A percentile compares a stretch with the other conserved stretches of the same genome.
Evolutionary conservation across 129 eudicot species (phyloP).

Genomic region (Centaurea solstitialis): DNA sequence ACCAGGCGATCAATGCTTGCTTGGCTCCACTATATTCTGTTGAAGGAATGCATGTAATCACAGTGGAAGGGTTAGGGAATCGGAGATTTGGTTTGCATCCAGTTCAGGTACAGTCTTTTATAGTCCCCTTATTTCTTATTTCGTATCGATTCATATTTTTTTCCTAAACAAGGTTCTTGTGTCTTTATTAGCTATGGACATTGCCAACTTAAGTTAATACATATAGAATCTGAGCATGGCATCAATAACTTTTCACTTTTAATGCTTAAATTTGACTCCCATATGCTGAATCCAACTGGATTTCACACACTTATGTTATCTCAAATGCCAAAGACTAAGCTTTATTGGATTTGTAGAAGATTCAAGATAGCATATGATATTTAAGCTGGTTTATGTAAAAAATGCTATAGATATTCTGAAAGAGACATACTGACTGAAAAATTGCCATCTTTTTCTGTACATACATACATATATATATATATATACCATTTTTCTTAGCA

Average conservation of each 20-base stretch:
- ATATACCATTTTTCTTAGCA: neutral
- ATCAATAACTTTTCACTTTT: too few species aligned
- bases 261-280: neutral
- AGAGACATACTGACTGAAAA: neutral
- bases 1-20: conserved; percentile 95
- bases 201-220: neutral
- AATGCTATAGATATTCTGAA: neutral
- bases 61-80: conserved; percentile 95
- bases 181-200: neutral
- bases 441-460: too few species aligned
- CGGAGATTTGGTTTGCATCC: conserved; percentile 86
- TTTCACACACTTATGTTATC: neutral
- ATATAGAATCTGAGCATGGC: neutral
- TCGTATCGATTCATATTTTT: neutral
- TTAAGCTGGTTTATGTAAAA: neutral
- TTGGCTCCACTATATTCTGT: conserved; percentile 94
- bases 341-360: neutral
- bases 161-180: neutral
- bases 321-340: neutral
- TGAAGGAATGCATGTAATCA: conserved; percentile 98
- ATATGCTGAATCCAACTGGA: neutral
- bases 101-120: conserved; percentile 64
- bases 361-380: neutral
- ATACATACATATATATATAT: too few species aligned
- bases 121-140: neutral